Evolutionary conservation across 2,329 filamentous ascomycete species (phyloP).

Genomic region (Periglandula ipomoeae): DNA sequence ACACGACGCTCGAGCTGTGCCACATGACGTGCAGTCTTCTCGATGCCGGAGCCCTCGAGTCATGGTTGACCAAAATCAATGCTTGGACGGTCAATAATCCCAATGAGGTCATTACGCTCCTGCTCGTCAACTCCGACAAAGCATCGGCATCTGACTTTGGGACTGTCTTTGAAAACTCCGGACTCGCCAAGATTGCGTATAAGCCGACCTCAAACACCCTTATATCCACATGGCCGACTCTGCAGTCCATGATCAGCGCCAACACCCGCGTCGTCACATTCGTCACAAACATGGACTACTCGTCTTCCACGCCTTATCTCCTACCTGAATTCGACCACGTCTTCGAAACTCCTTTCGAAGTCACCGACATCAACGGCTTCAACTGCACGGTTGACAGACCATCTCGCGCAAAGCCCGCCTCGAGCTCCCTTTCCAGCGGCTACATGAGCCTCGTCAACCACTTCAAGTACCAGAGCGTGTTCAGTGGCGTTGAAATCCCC

Average conservation of each 20-base stretch:
- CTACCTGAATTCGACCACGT: slow-evolving; percentile 56
- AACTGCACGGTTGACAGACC: slow-evolving; percentile 65
- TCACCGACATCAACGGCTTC: slow-evolving; percentile 54
- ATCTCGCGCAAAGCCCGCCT: slow-evolving; percentile 34
- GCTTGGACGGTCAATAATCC: slow-evolving; percentile 60
- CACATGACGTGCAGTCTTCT: slow-evolving; percentile 59
- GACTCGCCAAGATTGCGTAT: slow-evolving; percentile 54
- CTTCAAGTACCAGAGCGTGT: slow-evolving; percentile 56
- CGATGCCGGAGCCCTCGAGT: slow-evolving; percentile 56
- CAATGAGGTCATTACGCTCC: slow-evolving; percentile 66
- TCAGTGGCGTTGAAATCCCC: slow-evolving; percentile 49
- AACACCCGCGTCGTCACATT: slow-evolving; percentile 61
- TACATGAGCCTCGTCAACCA: slow-evolving; percentile 71
- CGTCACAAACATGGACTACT: slow-evolving; percentile 44
- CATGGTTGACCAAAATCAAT: slow-evolving; percentile 56
- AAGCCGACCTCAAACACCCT: slow-evolving; percentile 36
- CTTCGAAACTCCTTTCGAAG: slow-evolving; percentile 66
- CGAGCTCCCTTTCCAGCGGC: slow-evolving; percentile 45
- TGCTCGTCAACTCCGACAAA: slow-evolving; percentile 62
- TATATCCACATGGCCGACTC: slow-evolving; percentile 55
- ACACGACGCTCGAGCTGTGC: slow-evolving; percentile 56
- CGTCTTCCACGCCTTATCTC: slow-evolving; percentile 43
- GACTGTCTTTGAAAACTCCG: slow-evolving; percentile 43
- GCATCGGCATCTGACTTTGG: slow-evolving; percentile 46
- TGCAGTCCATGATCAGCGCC: slow-evolving; percentile 57